Evolutionary conservation across 345 rosid species (phyloP).

Genomic region (Brassica nigra): DNA sequence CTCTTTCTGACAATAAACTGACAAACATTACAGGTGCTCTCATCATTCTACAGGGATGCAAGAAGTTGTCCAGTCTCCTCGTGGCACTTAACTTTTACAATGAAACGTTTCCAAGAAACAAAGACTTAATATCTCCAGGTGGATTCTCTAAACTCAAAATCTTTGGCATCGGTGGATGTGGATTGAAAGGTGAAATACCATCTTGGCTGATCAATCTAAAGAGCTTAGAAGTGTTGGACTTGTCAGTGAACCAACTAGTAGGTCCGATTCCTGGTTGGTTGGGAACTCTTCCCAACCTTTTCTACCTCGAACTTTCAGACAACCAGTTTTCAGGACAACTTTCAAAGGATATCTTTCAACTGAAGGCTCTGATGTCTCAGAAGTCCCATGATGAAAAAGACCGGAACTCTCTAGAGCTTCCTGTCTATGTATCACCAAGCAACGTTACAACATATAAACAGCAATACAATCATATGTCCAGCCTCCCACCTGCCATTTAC

Average conservation of each 20-base stretch:
- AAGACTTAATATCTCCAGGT: constrained; percentile 31
- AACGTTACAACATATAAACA: constrained; percentile 48
- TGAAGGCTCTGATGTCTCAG: constrained; percentile 23
- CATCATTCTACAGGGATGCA: constrained; percentile 37
- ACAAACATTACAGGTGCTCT: constrained; percentile 64
- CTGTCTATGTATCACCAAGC: constrained; percentile 64
- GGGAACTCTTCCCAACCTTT: constrained; percentile 54
- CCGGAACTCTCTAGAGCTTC: constrained; percentile 58
- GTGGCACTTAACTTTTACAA: constrained; percentile 53
- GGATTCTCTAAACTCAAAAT: constrained; percentile 66
- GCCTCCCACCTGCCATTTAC: constrained; percentile 74
- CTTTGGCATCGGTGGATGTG: constrained; percentile 62
- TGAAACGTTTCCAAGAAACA: constrained; percentile 54
- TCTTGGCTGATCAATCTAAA: constrained; percentile 61
- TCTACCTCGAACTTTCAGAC: constrained; percentile 74
- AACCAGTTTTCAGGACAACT: constrained; percentile 64
- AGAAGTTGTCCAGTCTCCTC: constrained; percentile 60
- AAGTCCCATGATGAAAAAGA: constrained; percentile 36
- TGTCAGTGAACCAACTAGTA: constrained; percentile 58
- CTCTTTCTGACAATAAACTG: constrained; percentile 65
- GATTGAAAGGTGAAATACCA: constrained; percentile 64
- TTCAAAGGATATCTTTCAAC: constrained; percentile 46
- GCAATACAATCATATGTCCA: constrained; percentile 74
- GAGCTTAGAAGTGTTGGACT: constrained; percentile 57
- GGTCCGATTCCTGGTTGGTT: constrained; percentile 78